Percentiles rank a stretch among this genome's conserved stretches.
phyloP scores from a whole-genome alignment of 2,329 filamentous ascomycete species.

The Diaporthe vexans region DNA sequence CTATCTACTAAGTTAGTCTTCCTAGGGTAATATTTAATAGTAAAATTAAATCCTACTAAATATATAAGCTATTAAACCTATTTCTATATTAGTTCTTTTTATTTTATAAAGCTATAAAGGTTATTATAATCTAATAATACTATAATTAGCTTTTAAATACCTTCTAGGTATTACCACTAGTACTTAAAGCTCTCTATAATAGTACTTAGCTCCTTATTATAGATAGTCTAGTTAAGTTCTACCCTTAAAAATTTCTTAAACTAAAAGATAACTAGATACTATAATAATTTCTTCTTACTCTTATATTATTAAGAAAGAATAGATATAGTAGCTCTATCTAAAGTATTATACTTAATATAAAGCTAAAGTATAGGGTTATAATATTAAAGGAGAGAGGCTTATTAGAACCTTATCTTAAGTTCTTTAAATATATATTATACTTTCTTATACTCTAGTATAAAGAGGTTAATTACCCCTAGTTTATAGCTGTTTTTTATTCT shows the following conservation, averaged over 20 bases:
- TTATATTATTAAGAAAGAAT: background rate
- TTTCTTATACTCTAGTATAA: background rate
- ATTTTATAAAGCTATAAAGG: background rate
- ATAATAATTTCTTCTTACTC: background rate
- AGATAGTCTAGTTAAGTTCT: background rate
- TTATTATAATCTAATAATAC: background rate
- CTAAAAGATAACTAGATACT: background rate
- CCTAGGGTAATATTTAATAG: too few relatives aligned
- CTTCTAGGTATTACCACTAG: background rate
- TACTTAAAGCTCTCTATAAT: background rate
- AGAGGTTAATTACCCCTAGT: background rate
- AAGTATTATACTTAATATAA: background rate
- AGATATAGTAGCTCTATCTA: background rate
- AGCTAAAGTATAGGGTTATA: background rate
- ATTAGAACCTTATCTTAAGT: background rate
- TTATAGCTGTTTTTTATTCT: background rate
- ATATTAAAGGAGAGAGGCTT: background rate
- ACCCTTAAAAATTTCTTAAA: background rate
- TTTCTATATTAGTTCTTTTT: too few relatives aligned
- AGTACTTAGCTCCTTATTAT: background rate
- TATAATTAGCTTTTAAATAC: background rate
- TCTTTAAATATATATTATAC: background rate
- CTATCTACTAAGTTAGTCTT: too few relatives aligned
- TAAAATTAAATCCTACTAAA: too few relatives aligned
- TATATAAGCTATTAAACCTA: too few relatives aligned